These are phyloP conservation scores for Ceriops tagal DNA, from an alignment of 345 rosid species.

Conservation along the genomic window DNA sequence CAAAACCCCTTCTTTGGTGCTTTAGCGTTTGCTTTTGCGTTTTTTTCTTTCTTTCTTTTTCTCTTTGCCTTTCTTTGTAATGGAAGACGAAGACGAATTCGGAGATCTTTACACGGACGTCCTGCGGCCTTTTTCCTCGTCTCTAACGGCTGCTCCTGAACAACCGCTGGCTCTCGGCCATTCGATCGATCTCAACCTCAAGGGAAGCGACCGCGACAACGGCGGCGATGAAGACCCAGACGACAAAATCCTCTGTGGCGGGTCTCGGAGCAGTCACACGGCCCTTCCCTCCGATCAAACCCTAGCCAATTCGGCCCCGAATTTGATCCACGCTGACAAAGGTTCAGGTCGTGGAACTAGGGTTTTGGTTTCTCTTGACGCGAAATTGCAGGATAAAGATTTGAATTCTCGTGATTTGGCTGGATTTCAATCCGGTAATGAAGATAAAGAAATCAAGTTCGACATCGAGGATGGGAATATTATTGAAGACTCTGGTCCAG, in stretches of 20 bases:
- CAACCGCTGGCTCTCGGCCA: slow-evolving; percentile 27
- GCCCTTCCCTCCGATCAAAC: slow-evolving; percentile 12
- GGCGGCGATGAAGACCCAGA: slow-evolving; percentile 12
- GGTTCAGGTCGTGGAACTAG: slow-evolving; percentile 37
- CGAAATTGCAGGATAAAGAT: slow-evolving; percentile 17
- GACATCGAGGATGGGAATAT: slow-evolving; percentile 74
- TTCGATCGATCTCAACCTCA: slow-evolving; percentile 61
- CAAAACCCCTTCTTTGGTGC: slow-evolving; percentile 2
- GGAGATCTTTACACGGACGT: slow-evolving; percentile 98
- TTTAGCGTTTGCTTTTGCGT: neutral
- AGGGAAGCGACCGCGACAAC: slow-evolving; percentile 20
- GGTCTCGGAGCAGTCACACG: slow-evolving; percentile 8
- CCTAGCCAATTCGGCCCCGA: slow-evolving; percentile 4
- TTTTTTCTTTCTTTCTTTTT: slow-evolving; percentile 3
- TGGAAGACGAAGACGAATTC: slow-evolving; percentile 99
- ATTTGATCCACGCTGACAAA: slow-evolving; percentile 8
- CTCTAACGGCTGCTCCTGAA: slow-evolving; percentile 32
- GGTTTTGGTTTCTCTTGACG: slow-evolving; percentile 36
- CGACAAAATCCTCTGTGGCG: slow-evolving; percentile 10
- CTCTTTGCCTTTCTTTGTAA: slow-evolving; percentile 9
- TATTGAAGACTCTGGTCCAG: slow-evolving; percentile 22
- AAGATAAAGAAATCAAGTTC: slow-evolving; percentile 49
- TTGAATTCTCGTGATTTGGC: slow-evolving; percentile 12
- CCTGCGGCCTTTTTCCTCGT: slow-evolving; percentile 45
- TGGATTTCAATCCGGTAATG: slow-evolving; percentile 8